Evolutionary conservation across 1,284 basidiomycete genomes (phyloP).

Genomic region (Apiotrichum gracile): DNA sequence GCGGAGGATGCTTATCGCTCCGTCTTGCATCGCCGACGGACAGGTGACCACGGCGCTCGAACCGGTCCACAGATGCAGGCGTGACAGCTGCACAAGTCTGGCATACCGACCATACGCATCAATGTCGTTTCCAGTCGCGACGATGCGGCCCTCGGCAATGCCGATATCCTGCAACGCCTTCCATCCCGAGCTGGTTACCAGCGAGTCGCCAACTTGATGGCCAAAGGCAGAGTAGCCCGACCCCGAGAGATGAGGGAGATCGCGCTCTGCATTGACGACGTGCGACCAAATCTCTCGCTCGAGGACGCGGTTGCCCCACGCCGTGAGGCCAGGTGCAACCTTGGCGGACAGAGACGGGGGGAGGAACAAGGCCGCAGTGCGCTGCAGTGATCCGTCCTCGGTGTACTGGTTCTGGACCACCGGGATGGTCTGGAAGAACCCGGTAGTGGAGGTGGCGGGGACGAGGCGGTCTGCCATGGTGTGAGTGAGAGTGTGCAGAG

Average conservation of each 20-base stretch:
- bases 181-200: slow-evolving; percentile 14
- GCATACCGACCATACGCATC: slow-evolving; percentile 1
- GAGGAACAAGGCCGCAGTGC: slow-evolving; percentile 5
- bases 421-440: slow-evolving; percentile 12
- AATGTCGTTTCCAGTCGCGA: slow-evolving; percentile 8
- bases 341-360: neutral
- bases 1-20: slow-evolving; percentile 6
- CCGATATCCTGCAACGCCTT: slow-evolving; percentile 13
- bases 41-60: slow-evolving; percentile 3
- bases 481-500: too few species aligned
- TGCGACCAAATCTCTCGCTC: neutral
- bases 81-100: slow-evolving; percentile 6
- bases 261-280: slow-evolving; percentile 11
- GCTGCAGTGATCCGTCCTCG: slow-evolving; percentile 7
- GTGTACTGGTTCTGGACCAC: slow-evolving; percentile 4
- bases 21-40: slow-evolving; percentile 15
- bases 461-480: neutral
- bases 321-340: neutral
- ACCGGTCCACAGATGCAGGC: slow-evolving; percentile 8
- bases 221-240: slow-evolving; percentile 11
- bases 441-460: slow-evolving; percentile 7
- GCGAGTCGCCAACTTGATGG: neutral
- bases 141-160: slow-evolving; percentile 8
- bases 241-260: slow-evolving; percentile 8
- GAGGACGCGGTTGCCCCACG: slow-evolving; percentile 2